These are phyloP conservation scores for Akanthomyces dipterigenus DNA, from an alignment of 2,329 filamentous ascomycete genomes.

Conservation along the genomic window DNA sequence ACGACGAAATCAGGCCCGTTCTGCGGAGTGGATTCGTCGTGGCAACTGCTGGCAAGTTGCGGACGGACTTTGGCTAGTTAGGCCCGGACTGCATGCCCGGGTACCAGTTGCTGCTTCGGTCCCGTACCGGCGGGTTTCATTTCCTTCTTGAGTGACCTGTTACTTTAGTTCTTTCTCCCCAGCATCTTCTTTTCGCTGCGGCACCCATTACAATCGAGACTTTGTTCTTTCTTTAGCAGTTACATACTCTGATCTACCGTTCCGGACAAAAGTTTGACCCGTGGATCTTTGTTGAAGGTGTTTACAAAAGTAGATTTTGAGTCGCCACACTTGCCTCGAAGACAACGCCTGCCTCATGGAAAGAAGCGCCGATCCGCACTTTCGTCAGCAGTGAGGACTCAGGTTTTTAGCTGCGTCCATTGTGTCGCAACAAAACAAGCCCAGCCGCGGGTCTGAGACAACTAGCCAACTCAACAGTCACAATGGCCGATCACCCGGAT, in stretches of 20 bases:
- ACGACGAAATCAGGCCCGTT: background rate
- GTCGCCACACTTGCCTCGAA: background rate
- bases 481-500: constrained; percentile 3
- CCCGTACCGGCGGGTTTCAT: constrained; percentile 5
- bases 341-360: background rate
- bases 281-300: background rate
- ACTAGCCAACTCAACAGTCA: background rate
- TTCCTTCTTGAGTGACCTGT: background rate
- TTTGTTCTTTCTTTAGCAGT: background rate
- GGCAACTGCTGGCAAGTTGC: background rate
- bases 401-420: background rate
- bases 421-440: background rate
- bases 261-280: background rate
- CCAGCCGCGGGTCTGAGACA: background rate
- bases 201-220: background rate
- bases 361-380: background rate
- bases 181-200: too few relatives aligned
- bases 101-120: constrained; percentile 3
- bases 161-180: background rate
- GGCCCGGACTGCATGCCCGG: constrained; percentile 4
- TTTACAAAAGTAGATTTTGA: background rate
- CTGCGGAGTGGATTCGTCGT: constrained; percentile 2
- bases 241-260: too few relatives aligned
- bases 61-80: constrained; percentile 8
- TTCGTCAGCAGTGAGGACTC: background rate